phyloP scores from a whole-genome alignment of 345 rosid species.

The Lenwebbia sp. region DNA sequence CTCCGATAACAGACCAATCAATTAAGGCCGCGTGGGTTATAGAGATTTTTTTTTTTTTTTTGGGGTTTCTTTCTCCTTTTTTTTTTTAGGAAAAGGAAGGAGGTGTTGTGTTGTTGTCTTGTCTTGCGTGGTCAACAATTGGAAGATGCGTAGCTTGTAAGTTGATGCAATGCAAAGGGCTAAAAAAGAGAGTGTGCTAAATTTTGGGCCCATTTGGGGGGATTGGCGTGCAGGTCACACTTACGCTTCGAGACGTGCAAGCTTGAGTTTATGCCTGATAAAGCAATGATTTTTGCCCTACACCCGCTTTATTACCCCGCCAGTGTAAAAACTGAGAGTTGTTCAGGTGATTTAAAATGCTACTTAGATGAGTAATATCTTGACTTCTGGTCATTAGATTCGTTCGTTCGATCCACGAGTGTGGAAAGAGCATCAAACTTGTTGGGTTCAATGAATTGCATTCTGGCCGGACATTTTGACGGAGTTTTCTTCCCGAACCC shows the following conservation, averaged over 20 bases:
- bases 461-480: no score
- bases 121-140: neutral
- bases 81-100: neutral
- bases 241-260: conserved; percentile 17
- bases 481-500: no score
- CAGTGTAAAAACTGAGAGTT: neutral
- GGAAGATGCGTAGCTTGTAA: conserved; percentile 46
- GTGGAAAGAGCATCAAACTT: neutral
- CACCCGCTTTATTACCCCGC: neutral
- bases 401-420: neutral
- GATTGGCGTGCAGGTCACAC: neutral
- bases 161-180: conserved; percentile 2
- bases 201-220: conserved; percentile 1
- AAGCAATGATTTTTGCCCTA: neutral
- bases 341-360: neutral
- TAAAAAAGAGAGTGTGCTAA: neutral
- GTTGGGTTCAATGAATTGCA: neutral
- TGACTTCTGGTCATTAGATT: neutral
- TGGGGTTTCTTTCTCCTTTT: no score
- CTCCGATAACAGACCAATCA: neutral
- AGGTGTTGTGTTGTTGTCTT: neutral
- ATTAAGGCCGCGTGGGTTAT: neutral
- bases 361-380: neutral
- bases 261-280: neutral
- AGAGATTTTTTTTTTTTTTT: no score